Percentiles rank a stretch among this genome's conserved stretches.
phyloP scores from a whole-genome alignment of 2,329 filamentous ascomycete genomes.

The Amesomyces nigricolor region DNA sequence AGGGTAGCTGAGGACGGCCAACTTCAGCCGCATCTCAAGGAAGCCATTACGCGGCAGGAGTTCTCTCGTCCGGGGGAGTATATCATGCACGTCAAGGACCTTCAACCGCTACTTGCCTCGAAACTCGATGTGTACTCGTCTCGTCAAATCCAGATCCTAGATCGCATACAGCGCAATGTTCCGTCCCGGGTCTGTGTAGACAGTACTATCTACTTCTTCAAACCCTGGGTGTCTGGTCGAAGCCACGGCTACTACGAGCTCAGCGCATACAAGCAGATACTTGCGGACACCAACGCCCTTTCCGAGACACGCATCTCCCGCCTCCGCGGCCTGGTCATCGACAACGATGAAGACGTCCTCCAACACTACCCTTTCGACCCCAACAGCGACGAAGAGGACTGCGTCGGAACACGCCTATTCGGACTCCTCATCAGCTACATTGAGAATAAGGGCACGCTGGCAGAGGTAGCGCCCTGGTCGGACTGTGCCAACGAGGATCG shows the following conservation, averaged over 20 bases:
- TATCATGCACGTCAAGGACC: too few species aligned
- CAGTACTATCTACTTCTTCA: slow-evolving; percentile 1
- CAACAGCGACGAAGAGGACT: not conserved
- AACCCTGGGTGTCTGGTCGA: slow-evolving; percentile 1
- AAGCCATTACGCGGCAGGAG: too few species aligned
- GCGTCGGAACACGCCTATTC: slow-evolving; percentile 1
- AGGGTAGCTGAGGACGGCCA: too few species aligned
- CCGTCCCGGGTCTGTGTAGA: not conserved
- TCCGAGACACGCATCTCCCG: slow-evolving; percentile 6
- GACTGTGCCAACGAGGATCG: slow-evolving; percentile 8
- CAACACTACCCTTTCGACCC: slow-evolving; percentile 6
- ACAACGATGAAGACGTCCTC: slow-evolving; percentile 7
- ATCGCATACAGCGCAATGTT: not conserved
- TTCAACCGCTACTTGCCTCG: not conserved
- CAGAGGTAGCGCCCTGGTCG: slow-evolving; percentile 3
- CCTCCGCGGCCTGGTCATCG: slow-evolving; percentile 8
- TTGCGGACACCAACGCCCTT: slow-evolving; percentile 4
- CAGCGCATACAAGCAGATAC: not conserved
- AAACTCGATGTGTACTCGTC: not conserved
- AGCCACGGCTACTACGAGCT: slow-evolving; percentile 3
- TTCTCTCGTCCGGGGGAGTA: too few species aligned
- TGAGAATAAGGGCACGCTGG: slow-evolving; percentile 4
- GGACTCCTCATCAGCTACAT: slow-evolving; percentile 6
- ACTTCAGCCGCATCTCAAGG: too few species aligned
- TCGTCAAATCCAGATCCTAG: not conserved